Evolutionary conservation across 2,329 filamentous ascomycete species (phyloP), one percentile per base, ranked within the genome.

Genomic region (Pseudogymnoascus sp.): DNA sequence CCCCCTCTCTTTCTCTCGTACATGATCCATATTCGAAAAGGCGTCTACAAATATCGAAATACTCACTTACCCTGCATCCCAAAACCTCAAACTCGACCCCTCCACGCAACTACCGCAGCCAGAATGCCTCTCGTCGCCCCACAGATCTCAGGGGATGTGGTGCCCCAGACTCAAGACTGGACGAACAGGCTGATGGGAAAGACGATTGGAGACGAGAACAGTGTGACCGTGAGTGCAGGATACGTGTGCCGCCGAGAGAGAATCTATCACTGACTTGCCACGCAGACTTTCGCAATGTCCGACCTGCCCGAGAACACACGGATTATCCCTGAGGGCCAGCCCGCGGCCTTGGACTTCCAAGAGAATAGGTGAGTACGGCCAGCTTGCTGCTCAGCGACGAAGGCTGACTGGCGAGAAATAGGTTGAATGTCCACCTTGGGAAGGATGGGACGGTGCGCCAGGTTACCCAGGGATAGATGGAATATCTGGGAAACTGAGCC

Each of bases 181-280:
- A 56, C 50, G 10, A 56, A 56, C 50, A 56, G 28, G 50, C 28
- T 56, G 10, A 7, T 56, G 50, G 50, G 50, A 34, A 56, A 56
- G 50, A 56, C 50, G n/a, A 56, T 56, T 14, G 50, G 50, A 56
- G 50, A 56, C 28, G 50, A 56, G 31, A 56, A 21, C 28, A 56
- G 16, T 21, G 28, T 25, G 10, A 56, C 50, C 21, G 50, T 56
- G 50, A 56, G 50, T 56, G 28, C 8, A 34, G 1, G n/a, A 18
- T 11, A 10, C 6, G 1, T 31, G 25, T 10, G 5, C n/a, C 2
- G 2, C 28, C 1, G 5, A 2, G 1, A n/a, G 25, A 34, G 28
- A 21, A 21, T 25, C 10, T 5, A 34, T 34, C n/a, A 14, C 16
- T 56, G 11, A 56, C 50, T 4, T 21, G 12, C 28, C 5, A 21